Evolutionary conservation across 2,329 filamentous ascomycete genomes (phyloP).

Genomic region (Diplocarpon rosae): DNA sequence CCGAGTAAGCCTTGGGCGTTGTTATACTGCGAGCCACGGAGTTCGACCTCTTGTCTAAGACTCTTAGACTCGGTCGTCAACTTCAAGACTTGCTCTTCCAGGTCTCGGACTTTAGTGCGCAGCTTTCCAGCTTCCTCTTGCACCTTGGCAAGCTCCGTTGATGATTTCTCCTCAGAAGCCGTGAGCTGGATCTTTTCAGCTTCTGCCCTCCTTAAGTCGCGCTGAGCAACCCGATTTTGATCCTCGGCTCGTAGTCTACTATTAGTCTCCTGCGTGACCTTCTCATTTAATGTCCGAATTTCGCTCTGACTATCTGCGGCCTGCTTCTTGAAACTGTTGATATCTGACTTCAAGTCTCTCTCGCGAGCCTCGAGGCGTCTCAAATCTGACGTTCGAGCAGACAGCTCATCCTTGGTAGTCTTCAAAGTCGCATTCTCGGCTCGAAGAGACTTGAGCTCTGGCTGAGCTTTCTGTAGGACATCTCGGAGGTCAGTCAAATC

Average conservation of each 20-base stretch:
- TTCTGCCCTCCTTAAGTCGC: slow-evolving; percentile 69
- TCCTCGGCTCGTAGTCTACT: slow-evolving; percentile 68
- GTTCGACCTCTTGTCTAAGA: slow-evolving; percentile 67
- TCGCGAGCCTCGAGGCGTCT: slow-evolving; percentile 71
- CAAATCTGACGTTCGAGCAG: slow-evolving; percentile 49
- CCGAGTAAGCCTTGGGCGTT: slow-evolving; percentile 77
- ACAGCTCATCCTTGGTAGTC: slow-evolving; percentile 62
- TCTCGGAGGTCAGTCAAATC: slow-evolving; percentile 74
- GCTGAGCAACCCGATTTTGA: slow-evolving; percentile 59
- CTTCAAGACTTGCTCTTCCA: slow-evolving; percentile 64
- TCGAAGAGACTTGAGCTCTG: slow-evolving; percentile 69
- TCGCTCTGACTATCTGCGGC: slow-evolving; percentile 66
- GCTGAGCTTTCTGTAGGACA: slow-evolving; percentile 72
- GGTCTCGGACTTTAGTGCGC: slow-evolving; percentile 47
- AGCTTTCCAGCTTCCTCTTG: slow-evolving; percentile 65
- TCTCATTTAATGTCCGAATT: slow-evolving; percentile 67
- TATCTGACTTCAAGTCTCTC: slow-evolving; percentile 67
- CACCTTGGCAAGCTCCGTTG: slow-evolving; percentile 57
- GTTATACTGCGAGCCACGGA: slow-evolving; percentile 76
- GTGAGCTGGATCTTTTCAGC: slow-evolving; percentile 68
- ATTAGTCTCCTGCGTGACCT: slow-evolving; percentile 62
- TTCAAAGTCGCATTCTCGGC: slow-evolving; percentile 69
- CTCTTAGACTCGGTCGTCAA: slow-evolving; percentile 56
- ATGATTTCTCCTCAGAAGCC: slow-evolving; percentile 59
- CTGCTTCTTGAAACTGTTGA: slow-evolving; percentile 58